phyloP scores from a whole-genome alignment of 257 asterid genomes.

The Voacanga thouarsii region DNA sequence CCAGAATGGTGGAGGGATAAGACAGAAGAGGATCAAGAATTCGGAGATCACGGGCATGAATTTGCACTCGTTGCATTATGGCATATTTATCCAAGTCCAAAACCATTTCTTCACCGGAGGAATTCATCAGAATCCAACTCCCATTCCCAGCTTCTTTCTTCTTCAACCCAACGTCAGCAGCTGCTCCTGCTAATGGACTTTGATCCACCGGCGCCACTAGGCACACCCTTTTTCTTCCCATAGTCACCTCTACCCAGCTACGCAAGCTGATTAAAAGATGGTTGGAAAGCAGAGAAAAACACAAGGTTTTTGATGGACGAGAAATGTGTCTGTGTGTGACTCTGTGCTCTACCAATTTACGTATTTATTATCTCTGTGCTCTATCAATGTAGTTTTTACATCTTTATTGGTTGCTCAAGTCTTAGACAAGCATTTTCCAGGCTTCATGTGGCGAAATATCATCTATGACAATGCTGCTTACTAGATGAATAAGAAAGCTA shows the following conservation, averaged over 20 bases:
- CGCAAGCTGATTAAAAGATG: too few species aligned
- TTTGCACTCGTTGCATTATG: slow-evolving; percentile 89
- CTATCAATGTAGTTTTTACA: too few species aligned
- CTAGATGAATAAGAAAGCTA: too few species aligned
- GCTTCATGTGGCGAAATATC: too few species aligned
- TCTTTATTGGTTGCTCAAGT: too few species aligned
- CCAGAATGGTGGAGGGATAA: slow-evolving; percentile 82
- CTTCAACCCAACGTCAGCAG: slow-evolving; percentile 36
- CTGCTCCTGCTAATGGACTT: slow-evolving; percentile 8
- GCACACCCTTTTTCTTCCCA: slow-evolving; percentile 63
- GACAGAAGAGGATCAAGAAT: slow-evolving; percentile 79
- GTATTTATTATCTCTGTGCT: too few species aligned
- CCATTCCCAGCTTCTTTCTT: slow-evolving; percentile 60
- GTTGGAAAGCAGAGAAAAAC: too few species aligned
- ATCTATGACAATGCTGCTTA: too few species aligned
- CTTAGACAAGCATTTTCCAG: too few species aligned
- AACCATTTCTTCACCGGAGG: slow-evolving; percentile 49
- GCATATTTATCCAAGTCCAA: slow-evolving; percentile 75
- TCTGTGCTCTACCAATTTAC: too few species aligned
- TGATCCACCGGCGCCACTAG: slow-evolving; percentile 66
- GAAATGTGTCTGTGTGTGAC: too few species aligned
- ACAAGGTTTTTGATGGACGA: too few species aligned
- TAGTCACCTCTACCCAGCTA: slow-evolving; percentile 25
- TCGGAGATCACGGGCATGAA: slow-evolving; percentile 90
- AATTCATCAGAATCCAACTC: slow-evolving; percentile 72